phyloP scores from a whole-genome alignment of 805 yeast genomes.

The Candida hispaniensis region DNA sequence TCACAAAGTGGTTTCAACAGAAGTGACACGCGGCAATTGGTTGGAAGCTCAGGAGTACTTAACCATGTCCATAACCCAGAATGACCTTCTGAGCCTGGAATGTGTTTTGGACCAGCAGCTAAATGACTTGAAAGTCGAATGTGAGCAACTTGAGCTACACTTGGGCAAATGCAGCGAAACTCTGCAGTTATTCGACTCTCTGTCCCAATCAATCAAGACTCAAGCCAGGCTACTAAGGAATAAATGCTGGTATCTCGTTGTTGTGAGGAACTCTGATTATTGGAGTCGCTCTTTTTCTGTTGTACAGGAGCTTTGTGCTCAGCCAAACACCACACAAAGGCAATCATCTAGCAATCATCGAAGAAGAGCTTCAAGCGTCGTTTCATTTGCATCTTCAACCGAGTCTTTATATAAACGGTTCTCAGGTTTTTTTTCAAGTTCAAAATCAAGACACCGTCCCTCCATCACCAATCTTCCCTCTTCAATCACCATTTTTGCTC shows the following conservation, averaged over 20 bases:
- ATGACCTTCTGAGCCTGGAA: conserved; percentile 8
- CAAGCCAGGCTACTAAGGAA: too few relatives aligned
- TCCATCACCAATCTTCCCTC: conserved; percentile 24
- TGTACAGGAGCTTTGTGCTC: conserved; percentile 18
- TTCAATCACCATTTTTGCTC: conserved; percentile 26
- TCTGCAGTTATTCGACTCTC: too few relatives aligned
- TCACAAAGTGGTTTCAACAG: conserved; percentile 7
- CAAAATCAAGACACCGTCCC: conserved; percentile 20
- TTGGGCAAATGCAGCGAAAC: conserved; percentile 9
- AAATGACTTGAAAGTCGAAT: conserved; percentile 9
- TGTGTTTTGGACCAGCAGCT: conserved; percentile 9
- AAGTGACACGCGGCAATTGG: conserved; percentile 12
- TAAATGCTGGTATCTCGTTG: conserved; percentile 24
- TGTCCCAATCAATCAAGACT: too few relatives aligned
- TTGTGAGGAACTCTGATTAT: conserved; percentile 20
- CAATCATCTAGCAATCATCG: conserved; percentile 11
- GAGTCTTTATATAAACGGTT: conserved; percentile 21
- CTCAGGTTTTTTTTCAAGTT: conserved; percentile 16
- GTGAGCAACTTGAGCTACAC: conserved; percentile 11
- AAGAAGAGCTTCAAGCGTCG: conserved; percentile 9
- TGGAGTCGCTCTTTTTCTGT: conserved; percentile 24
- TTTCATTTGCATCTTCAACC: conserved; percentile 19
- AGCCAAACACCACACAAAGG: conserved; percentile 1
- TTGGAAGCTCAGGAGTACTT: conserved; percentile 11
- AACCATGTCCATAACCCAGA: conserved; percentile 4